Evolutionary conservation across 805 yeast genomes (phyloP).

Genomic region (Candida broadrunensis): DNA sequence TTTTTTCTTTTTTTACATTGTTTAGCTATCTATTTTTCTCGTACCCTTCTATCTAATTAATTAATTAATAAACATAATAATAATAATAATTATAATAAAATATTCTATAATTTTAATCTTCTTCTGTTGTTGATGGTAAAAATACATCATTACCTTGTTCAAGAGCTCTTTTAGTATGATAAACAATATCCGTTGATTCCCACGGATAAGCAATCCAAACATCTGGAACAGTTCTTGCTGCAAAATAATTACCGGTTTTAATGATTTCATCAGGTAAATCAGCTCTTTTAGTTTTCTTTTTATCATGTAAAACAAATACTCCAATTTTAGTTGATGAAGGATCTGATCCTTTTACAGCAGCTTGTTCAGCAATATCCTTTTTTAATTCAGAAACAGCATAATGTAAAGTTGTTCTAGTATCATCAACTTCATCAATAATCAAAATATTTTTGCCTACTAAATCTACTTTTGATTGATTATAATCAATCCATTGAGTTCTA

Average conservation of each 20-base stretch:
- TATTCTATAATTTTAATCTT: too few relatives aligned
- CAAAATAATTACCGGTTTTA: constrained; percentile 61
- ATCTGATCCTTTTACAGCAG: constrained; percentile 48
- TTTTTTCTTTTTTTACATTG: too few relatives aligned
- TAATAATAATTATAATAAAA: too few relatives aligned
- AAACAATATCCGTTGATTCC: constrained; percentile 76
- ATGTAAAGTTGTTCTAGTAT: constrained; percentile 79
- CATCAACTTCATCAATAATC: constrained; percentile 83
- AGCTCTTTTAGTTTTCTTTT: constrained; percentile 68
- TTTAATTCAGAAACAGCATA: constrained; percentile 74
- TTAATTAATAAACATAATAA: too few relatives aligned
- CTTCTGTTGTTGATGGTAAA: constrained; percentile 35
- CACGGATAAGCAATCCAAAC: constrained; percentile 87
- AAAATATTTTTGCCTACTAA: constrained; percentile 68
- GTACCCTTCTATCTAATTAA: too few relatives aligned
- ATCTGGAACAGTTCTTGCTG: constrained; percentile 74
- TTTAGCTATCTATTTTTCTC: too few relatives aligned
- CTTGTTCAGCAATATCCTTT: constrained; percentile 66
- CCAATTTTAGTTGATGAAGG: constrained; percentile 59
- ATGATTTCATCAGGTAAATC: constrained; percentile 63
- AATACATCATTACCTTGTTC: constrained; percentile 70
- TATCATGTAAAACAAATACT: constrained; percentile 76
- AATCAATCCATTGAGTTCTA: constrained; percentile 84
- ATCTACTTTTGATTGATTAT: constrained; percentile 57
- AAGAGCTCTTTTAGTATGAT: constrained; percentile 67